These are phyloP conservation scores for Salix koriyanagi DNA, from an alignment of 345 rosid species.

Conservation along the genomic window DNA sequence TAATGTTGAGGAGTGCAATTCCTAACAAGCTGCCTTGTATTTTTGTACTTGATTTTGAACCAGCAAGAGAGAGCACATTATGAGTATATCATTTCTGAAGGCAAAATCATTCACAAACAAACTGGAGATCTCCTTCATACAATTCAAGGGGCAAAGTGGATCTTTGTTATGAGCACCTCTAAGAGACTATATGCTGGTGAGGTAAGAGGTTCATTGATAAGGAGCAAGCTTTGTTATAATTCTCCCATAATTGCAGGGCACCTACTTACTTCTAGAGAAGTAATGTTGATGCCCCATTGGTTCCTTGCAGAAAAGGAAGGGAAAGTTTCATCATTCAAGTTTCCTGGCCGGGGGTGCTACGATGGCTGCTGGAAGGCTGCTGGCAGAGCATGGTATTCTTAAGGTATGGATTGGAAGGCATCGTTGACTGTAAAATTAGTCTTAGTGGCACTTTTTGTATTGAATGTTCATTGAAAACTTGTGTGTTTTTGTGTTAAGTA, in stretches of 20 bases:
- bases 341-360: constrained; percentile 96
- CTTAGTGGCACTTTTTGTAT: no score
- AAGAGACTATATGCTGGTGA: constrained; percentile 67
- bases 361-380: constrained; percentile 81
- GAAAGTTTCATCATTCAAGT: constrained; percentile 88
- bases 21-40: background rate
- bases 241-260: background rate
- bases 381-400: constrained; percentile 58
- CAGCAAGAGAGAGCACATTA: constrained; percentile 90
- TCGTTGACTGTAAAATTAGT: no score
- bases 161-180: constrained; percentile 82
- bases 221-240: background rate
- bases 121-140: constrained; percentile 55
- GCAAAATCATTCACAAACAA: constrained; percentile 63
- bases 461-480: no score
- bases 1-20: constrained; percentile 1
- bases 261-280: background rate
- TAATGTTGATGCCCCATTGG: background rate
- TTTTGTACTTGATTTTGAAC: constrained; percentile 3
- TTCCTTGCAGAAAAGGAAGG: constrained; percentile 78
- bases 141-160: constrained; percentile 54
- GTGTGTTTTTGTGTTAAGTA: no score
- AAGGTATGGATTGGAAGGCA: constrained; percentile 42
- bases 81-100: constrained; percentile 55
- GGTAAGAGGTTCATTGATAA: constrained; percentile 37